Conservation (phyloP, 75 land plant species). For the Larix kaempferi region DNA sequence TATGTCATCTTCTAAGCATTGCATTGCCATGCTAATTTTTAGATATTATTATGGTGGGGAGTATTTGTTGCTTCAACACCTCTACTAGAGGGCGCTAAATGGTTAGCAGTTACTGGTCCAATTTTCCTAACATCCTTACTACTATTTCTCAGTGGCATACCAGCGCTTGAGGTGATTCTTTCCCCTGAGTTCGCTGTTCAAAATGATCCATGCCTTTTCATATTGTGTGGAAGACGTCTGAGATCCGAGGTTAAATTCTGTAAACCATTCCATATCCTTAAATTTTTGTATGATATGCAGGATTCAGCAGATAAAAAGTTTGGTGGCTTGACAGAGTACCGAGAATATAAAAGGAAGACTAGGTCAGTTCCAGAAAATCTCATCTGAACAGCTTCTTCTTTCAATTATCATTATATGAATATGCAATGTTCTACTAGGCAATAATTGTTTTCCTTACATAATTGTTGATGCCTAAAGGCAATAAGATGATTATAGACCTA, state of each 20-base stretch:
- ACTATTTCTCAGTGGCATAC: slow-evolving; percentile 89
- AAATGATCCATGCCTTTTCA: slow-evolving; percentile 3
- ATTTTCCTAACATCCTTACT: slow-evolving; percentile 74
- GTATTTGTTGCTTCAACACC: slow-evolving; percentile 84
- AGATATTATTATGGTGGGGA: slow-evolving; percentile 98
- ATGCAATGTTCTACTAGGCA: background rate
- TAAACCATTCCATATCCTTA: background rate
- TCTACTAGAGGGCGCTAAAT: slow-evolving; percentile 66
- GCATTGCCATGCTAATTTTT: background rate
- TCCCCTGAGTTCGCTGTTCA: background rate
- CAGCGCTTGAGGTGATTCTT: slow-evolving; percentile 87
- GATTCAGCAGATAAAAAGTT: slow-evolving; percentile 87
- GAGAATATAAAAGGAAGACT: slow-evolving; percentile 67
- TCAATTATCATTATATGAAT: slow-evolving; percentile 5
- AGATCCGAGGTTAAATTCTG: background rate
- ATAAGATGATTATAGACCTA: background rate
- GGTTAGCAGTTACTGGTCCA: slow-evolving; percentile 88
- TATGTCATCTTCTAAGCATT: background rate
- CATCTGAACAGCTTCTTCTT: background rate
- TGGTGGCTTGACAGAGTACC: slow-evolving; percentile 64
- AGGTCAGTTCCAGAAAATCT: slow-evolving; percentile 42
- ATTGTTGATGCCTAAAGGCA: background rate
- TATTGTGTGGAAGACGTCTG: background rate
- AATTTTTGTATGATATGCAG: slow-evolving; percentile 26
- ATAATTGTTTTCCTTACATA: background rate